A percentile compares a stretch with the other conserved stretches of the same genome.
phyloP scores from a whole-genome alignment of 176 grass and related monocot species.

The Musa itinerans region DNA sequence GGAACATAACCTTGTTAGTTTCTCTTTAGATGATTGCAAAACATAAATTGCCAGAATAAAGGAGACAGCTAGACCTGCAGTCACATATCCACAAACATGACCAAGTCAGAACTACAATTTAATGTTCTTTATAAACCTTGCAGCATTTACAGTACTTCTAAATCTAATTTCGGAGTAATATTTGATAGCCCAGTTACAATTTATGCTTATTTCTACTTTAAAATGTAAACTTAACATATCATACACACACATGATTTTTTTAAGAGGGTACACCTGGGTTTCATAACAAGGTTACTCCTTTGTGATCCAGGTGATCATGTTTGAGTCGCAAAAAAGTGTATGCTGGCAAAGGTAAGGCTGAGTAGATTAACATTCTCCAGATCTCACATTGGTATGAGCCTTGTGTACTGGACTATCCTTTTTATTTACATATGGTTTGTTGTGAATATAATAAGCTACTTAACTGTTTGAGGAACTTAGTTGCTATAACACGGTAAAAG shows the following conservation, averaged over 20 bases:
- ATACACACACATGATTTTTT: no score
- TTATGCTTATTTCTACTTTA: no score
- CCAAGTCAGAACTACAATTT: background rate
- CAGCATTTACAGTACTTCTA: background rate
- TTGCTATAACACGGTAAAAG: background rate
- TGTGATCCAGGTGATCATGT: no score
- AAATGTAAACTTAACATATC: no score
- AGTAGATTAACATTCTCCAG: no score
- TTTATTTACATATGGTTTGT: background rate
- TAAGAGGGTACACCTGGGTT: no score
- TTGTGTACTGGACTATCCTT: no score
- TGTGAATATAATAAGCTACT: background rate
- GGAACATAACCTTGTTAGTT: conserved; percentile 35
- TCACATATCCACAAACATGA: conserved; percentile 6
- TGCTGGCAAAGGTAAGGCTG: no score
- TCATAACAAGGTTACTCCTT: no score
- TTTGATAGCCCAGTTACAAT: no score
- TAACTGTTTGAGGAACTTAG: background rate
- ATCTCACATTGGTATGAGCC: no score
- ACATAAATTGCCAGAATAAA: conserved; percentile 47
- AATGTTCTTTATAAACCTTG: background rate
- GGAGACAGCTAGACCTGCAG: conserved; percentile 83
- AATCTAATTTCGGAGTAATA: background rate
- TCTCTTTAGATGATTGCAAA: conserved; percentile 53
- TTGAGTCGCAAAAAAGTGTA: no score